Base-by-base conservation (phyloP, 169 alveolate species). In the Eimeria zaria region DNA sequence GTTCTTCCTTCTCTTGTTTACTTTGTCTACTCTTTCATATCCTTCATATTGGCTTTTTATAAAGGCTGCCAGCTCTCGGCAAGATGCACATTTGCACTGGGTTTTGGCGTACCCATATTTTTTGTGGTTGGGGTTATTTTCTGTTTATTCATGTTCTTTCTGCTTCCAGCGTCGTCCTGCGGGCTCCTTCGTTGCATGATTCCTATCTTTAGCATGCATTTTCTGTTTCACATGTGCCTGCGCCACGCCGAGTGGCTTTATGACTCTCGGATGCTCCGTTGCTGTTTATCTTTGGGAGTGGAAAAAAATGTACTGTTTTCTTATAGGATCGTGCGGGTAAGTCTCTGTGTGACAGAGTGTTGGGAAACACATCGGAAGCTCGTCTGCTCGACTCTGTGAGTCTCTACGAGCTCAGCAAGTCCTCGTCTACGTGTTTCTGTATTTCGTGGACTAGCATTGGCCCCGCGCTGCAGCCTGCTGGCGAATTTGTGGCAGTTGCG, bases 41-140 rank as follows among this genome's bases (percentile, higher is more conserved):
- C 53, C 83, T 73, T 33, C 78, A 55, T 39, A 76, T 87, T 62
- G 93, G 51, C 53, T 24, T 87, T 62, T 62, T 87, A n/a, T 58
- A 62, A 20, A 87, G 78, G 93, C 93, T 87, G 36, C 93, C 60
- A 41, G 93, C 64, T 44, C 93, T 58, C 93, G 93, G 22, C 81
- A 60, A 87, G 80, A 53, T 44, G 58, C 81, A 48, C 44, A 3
- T 87, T 39, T 27, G 20, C 55, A 41, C 44, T 48, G 83, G 73
- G 1, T 39, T 36, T 36, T 73, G 83, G 83, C 83, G 36, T 73
- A 39, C 53, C 55, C 39, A 2, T n/a, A 39, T 39, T 36, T 73
- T 39, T 20, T 20, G 33, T 73, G 55, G 55, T 39, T 22, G 33
- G 55, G 83, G 33, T 67, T 44, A 27, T 58, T 53, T 33, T 39